Evolutionary conservation across 257 asterid species (phyloP), one percentile per base, ranked within the genome.

Genomic region (Nicotiana obtusifolia): DNA sequence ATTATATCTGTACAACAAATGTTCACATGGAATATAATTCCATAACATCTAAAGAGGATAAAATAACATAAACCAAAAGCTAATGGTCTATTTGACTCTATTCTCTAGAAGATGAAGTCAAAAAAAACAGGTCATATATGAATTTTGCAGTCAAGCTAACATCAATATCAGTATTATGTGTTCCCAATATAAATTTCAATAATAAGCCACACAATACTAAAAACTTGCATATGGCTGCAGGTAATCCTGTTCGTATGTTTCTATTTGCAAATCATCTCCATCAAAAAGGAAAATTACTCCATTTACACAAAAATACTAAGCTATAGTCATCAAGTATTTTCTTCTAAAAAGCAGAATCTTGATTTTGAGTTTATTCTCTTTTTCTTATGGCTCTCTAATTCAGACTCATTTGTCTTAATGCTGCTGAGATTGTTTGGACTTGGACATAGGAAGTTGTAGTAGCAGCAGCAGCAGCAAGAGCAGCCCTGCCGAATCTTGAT

Each of bases 401-500:
- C 22, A 71, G 60, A 71, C 60, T 71, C 78, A 71, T 71, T 71
- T 71, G 60, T 44, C 37, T 24, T 15, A 71, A 71, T 13, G 60
- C 78, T 71, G 78, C 78, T 44, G 78, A 71, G 24, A 71, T 44
- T 71, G 78, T 57, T 71, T 71, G 78, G 3, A 44, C 49, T 71
- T 44, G 60, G 44, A n/a, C n/a, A n/a, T n/a, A n/a, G n/a, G n/a
- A n/a, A n/a, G n/a, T n/a, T n/a, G n/a, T n/a, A n/a, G 44, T 37
- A 71, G 14, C 13, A 44, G 9, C 7, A 35, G 61, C 59, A 61
- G 68, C 16, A 17, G 26, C 67, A 30, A 73, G 53, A 66, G 78
- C 83, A 44, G 52, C 78, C 31, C 52, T 66, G 7, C 78, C 83
- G 62, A 81, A 81, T 65, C 83, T 52, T n/a, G 78, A 81, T 19